Conservation (phyloP, 192 early-diverging fungal genomes). For the Coemansia sp. region DNA sequence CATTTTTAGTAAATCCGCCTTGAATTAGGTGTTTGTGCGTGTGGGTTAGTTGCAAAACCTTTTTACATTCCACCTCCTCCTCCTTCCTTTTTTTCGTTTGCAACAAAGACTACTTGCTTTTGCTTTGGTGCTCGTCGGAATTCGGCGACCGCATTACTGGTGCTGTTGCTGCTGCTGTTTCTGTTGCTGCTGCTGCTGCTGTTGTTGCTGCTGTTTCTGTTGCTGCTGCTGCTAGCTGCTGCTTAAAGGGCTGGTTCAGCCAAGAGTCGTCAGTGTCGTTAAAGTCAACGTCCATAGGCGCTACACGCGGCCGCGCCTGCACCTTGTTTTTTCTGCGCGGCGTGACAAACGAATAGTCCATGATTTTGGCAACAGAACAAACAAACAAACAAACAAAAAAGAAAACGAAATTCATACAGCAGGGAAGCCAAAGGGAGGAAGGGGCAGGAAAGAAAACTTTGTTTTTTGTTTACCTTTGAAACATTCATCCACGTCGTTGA, state of each 20-base stretch:
- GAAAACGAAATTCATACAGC: no score
- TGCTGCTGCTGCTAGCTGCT: neutral
- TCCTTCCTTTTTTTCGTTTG: neutral
- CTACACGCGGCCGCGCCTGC: constrained; percentile 21
- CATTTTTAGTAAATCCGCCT: no score
- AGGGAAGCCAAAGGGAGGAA: neutral
- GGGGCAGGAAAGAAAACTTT: neutral
- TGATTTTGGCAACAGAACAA: constrained; percentile 1
- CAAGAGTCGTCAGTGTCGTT: constrained; percentile 43
- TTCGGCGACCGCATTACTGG: neutral
- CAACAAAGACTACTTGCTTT: constrained; percentile 15
- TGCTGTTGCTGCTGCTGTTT: no score
- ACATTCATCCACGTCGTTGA: constrained; percentile 34
- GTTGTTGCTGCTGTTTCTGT: neutral
- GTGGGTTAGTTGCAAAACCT: neutral
- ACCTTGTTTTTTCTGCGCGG: constrained; percentile 7
- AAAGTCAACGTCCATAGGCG: constrained; percentile 52
- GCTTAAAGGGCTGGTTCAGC: constrained; percentile 22
- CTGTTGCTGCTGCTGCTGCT: neutral
- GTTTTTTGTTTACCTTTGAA: constrained; percentile 7
- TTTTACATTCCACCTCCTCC: neutral
- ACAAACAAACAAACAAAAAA: neutral
- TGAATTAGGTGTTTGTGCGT: no score
- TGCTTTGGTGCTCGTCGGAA: constrained; percentile 25
- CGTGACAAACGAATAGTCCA: constrained; percentile 43